Percentiles rank a stretch among this genome's conserved stretches.
phyloP scores from a whole-genome alignment of 2,329 filamentous ascomycete species.

The Graphilbum fragrans region DNA sequence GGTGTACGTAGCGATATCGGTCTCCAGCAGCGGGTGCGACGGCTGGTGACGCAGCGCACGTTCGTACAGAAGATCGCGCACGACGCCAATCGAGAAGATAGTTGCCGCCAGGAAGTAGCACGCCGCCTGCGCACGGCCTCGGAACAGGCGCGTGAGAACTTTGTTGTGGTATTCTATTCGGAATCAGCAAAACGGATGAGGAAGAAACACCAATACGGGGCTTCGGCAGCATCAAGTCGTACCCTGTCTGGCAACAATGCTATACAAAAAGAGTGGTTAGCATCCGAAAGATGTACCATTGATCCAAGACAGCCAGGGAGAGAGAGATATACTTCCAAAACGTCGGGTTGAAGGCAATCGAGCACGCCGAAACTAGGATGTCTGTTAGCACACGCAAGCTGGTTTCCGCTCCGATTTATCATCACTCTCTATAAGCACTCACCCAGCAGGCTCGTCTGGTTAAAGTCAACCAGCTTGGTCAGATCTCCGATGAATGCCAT shows the following conservation, averaged over 20 bases:
- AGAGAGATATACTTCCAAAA: conserved; percentile 81
- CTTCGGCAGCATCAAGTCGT: conserved; percentile 8
- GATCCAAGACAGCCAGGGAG: background rate
- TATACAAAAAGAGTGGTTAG: conserved; percentile 20
- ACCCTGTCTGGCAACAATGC: conserved; percentile 77
- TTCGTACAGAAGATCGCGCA: conserved; percentile 84
- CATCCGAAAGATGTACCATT: background rate
- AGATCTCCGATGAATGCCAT: conserved; percentile 5
- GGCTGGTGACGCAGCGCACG: conserved; percentile 66
- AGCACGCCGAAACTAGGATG: conserved; percentile 59
- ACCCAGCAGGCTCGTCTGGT: conserved; percentile 56
- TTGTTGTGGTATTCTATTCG: conserved; percentile 78
- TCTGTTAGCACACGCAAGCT: background rate
- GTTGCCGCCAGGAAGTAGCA: conserved; percentile 82
- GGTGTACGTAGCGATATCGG: conserved; percentile 43
- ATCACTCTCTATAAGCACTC: conserved; percentile 18
- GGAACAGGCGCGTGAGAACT: conserved; percentile 75
- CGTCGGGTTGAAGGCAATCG: conserved; percentile 92
- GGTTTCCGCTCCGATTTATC: background rate
- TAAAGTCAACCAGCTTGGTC: conserved; percentile 43
- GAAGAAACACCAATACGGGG: conserved; percentile 4
- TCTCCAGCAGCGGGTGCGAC: conserved; percentile 58
- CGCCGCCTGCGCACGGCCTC: conserved; percentile 62
- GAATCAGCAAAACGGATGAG: background rate
- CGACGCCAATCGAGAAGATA: conserved; percentile 85